Conservation (phyloP, 495 filamentous ascomycete genomes). For the Neurospora sp. region DNA sequence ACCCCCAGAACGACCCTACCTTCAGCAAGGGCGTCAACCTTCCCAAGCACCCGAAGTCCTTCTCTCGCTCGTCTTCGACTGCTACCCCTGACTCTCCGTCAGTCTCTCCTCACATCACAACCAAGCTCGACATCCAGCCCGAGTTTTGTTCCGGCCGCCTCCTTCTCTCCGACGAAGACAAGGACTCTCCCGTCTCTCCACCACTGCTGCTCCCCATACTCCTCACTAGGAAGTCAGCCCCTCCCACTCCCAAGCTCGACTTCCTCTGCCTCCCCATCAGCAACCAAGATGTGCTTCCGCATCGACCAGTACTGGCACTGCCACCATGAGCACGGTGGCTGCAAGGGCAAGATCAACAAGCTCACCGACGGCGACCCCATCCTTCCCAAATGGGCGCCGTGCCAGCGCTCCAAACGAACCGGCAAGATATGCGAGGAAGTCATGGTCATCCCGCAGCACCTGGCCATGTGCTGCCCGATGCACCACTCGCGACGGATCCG, state of each 20-base stretch:
- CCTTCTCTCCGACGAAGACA: background rate
- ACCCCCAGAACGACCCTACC: background rate
- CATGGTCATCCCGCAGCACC: background rate
- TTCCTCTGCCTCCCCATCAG: background rate
- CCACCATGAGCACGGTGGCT: background rate
- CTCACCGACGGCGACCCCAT: background rate
- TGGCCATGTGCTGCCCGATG: background rate
- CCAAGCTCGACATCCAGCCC: background rate
- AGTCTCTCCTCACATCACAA: background rate
- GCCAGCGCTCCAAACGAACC: background rate
- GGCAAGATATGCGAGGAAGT: background rate
- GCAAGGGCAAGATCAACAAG: background rate
- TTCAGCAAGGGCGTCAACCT: background rate
- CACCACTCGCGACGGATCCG: background rate
- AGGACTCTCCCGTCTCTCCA: background rate
- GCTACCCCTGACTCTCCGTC: background rate
- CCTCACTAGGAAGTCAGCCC: background rate
- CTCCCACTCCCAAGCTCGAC: background rate
- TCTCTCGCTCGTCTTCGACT: background rate
- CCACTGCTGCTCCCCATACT: background rate
- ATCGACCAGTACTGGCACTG: background rate
- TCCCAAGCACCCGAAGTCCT: background rate
- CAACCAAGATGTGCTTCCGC: background rate
- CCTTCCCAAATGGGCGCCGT: background rate
- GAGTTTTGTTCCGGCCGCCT: background rate